phyloP scores from a whole-genome alignment of 106 monocot species.

The Dioscorea zingiberensis region DNA sequence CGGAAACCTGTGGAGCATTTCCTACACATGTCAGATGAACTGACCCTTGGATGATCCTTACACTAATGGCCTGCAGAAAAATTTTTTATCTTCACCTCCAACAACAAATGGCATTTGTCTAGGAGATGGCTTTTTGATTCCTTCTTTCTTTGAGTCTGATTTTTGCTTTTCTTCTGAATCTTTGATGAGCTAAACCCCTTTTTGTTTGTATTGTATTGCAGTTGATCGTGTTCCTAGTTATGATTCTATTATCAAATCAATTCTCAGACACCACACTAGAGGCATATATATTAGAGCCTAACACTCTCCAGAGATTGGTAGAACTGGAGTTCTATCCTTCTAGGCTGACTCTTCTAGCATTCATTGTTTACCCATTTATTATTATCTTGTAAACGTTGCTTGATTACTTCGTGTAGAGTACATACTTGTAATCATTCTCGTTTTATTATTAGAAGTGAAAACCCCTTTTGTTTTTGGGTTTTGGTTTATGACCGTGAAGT shows the following conservation, averaged over 20 bases:
- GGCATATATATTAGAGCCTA: neutral
- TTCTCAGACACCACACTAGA: constrained; percentile 17
- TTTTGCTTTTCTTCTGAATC: neutral
- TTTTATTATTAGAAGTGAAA: too few relatives aligned
- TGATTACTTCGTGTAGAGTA: too few relatives aligned
- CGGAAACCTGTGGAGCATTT: constrained; percentile 86
- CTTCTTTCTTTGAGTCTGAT: neutral
- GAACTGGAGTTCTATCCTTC: neutral
- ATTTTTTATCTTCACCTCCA: constrained; percentile 63
- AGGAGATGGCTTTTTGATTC: constrained; percentile 67
- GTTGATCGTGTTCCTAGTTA: constrained; percentile 60
- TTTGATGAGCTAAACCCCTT: neutral
- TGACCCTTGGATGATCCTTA: constrained; percentile 60
- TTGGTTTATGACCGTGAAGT: too few relatives aligned
- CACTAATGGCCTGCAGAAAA: constrained; percentile 38
- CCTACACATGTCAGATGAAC: constrained; percentile 53
- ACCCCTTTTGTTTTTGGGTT: too few relatives aligned
- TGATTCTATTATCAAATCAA: constrained; percentile 19
- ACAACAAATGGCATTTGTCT: constrained; percentile 63
- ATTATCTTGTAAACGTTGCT: neutral
- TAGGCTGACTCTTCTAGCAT: neutral
- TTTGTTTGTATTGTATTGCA: constrained; percentile 21
- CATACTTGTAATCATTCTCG: too few relatives aligned
- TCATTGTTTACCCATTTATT: neutral
- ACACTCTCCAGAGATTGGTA: neutral